Evolutionary conservation across 495 filamentous ascomycete genomes (phyloP), one percentile per base, ranked within the genome.

Genomic region (Neurospora sublineolata): DNA sequence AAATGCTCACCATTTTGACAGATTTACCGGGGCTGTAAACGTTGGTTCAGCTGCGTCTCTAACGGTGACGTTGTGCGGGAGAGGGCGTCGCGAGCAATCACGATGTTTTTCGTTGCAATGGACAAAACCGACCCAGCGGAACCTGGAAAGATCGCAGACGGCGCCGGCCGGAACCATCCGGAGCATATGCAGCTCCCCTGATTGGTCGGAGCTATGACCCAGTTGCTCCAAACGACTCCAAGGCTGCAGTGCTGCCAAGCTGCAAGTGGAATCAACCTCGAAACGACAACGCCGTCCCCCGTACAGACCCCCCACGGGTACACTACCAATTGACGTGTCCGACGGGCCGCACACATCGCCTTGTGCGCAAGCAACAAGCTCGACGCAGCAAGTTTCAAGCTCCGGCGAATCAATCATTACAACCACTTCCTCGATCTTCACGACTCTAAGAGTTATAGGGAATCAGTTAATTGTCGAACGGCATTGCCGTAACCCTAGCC

Each of bases 131-230:
- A 68, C 23, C 38, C 46, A 75, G 73, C 78, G 78, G 37, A 46
- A 40, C 69, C 70, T 72, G 71, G 74, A 78, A 79, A 80, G 74
- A 68, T 69, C 74, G 71, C 74, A 78, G 40, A 64, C 33, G 52
- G 27, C 27, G 52, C 52, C 52, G 52, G 52, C 52, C 75, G 78
- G 76, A 78, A 79, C 72, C 73, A 75, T 69, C 75, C 76, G 77
- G 75, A 12, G 52, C 52, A 64, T 33, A 64, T 64, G 27, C 52
- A 67, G 36, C 46, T 18, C 9, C 36, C 71, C 69, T 81, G 73
- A 83, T 84, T 84, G 82, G 82, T 70, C 74, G 42, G 79, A 82
- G 79, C 81, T 83, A 77, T 71, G 71, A 70, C 37, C 70, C 71
- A 72, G 30, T 37, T 68, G 23, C 44, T 36, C 44, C 52, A 67